Base-by-base conservation (phyloP, 768 basidiomycete species). In the Xanthoconium stramineum region DNA sequence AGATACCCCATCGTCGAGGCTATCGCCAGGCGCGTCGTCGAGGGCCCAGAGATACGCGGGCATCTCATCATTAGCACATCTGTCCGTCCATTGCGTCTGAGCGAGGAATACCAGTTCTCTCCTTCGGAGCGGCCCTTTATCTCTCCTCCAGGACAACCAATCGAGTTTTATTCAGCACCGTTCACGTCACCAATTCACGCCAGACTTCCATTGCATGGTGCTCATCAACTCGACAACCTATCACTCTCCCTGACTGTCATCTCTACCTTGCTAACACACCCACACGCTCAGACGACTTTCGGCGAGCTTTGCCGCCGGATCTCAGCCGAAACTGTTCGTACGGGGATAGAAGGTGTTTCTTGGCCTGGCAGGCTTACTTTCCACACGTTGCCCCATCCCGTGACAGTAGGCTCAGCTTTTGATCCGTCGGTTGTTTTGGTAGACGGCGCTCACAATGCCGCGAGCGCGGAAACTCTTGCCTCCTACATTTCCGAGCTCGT, bases 361-460 rank as follows among this genome's bases (percentile, higher is more conserved):
- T 99, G 96, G 95, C 83, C 83, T 12, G 96, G 96, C 5, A 76
- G 96, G 51, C 80, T 98, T 13, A 88, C 88, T 1, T 97, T 87
- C 70, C 83, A 83, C 45, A 66, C 55, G 46, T 39, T 72, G 50
- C 57, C 65, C 61, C 55, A 56, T 70, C 36, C 63, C 39, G 52
- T 60, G 44, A 65, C 52, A 6, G 44, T 33, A 29, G 63, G 55
- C 10, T 63, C 50, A 42, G 48, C 52, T 38, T 24, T 39, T 42
- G 55, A 60, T 48, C 55, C 65, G 43, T 59, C 80, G 9, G 72
- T 69, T 20, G 61, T 95, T 13, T 79, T 98, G 12, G 88, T 87
- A 6, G 97, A 99, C 65, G 97, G 97, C 4, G 96, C 97, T 1
- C 97, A 98, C 70, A 99, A 98, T 67, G 74, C 85, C 8, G 86